These are phyloP conservation scores for Epichloe bromicola DNA, from an alignment of 2,329 filamentous ascomycete species.

Conservation along the genomic window DNA sequence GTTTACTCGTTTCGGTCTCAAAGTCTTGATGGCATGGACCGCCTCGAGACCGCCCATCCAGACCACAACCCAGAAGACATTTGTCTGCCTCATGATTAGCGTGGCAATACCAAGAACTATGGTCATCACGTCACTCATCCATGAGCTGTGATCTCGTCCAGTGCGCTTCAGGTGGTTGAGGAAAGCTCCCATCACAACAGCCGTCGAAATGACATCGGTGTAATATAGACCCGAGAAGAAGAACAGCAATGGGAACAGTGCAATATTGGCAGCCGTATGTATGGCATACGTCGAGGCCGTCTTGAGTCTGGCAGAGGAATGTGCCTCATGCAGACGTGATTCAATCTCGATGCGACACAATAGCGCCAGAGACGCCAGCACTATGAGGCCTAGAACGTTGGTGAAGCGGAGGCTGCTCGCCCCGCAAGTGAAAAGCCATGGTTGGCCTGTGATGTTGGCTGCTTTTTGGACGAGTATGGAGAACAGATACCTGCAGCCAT, in stretches of 20 bases:
- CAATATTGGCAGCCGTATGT: constrained; percentile 64
- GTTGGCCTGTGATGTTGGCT: constrained; percentile 5
- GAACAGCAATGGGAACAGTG: constrained; percentile 78
- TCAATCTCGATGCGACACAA: constrained; percentile 41
- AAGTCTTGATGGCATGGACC: constrained; percentile 35
- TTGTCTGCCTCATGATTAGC: constrained; percentile 79
- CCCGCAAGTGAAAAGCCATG: constrained; percentile 14
- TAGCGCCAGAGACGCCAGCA: constrained; percentile 32
- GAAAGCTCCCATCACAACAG: constrained; percentile 61
- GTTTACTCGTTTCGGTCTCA: constrained; percentile 21
- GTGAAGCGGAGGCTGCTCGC: constrained; percentile 30
- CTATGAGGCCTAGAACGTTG: constrained; percentile 28
- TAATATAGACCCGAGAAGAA: constrained; percentile 96
- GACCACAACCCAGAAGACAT: constrained; percentile 87
- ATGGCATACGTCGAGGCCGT: constrained; percentile 28
- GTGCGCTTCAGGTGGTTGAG: constrained; percentile 38
- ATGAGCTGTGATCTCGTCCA: constrained; percentile 16
- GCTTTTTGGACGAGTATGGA: constrained; percentile 20
- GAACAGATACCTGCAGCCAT: constrained; percentile 30
- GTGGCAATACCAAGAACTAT: constrained; percentile 49
- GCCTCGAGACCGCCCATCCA: constrained; percentile 55
- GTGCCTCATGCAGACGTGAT: constrained; percentile 20
- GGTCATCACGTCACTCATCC: constrained; percentile 28
- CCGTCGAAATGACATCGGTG: constrained; percentile 76
- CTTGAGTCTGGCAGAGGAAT: constrained; percentile 7